A percentile compares a stretch with the other conserved stretches of the same genome.
These are phyloP conservation scores for Rhizopogon roseolus DNA, from an alignment of 768 basidiomycete genomes.

Conservation along the genomic window DNA sequence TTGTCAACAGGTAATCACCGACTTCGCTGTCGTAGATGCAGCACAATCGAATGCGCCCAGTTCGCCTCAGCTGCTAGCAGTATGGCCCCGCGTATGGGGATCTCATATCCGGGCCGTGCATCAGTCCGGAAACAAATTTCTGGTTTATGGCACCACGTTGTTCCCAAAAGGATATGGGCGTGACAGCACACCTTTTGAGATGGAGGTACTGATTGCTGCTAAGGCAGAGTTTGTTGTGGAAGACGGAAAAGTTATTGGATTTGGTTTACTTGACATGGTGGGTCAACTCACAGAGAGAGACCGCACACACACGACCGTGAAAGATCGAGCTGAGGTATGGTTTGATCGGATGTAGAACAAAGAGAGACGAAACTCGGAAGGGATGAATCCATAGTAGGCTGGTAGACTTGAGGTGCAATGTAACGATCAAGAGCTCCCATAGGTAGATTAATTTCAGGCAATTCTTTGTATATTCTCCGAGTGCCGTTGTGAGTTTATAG, in stretches of 20 bases:
- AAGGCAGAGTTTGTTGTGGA: slow-evolving; percentile 20
- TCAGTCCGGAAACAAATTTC: slow-evolving; percentile 15
- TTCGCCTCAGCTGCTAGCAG: slow-evolving; percentile 20
- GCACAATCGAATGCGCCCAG: background rate
- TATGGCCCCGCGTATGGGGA: slow-evolving; percentile 29
- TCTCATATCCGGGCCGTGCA: slow-evolving; percentile 32
- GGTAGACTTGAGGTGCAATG: too few species aligned
- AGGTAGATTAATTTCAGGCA: too few species aligned
- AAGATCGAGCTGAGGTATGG: slow-evolving; percentile 27
- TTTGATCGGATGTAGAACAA: slow-evolving; percentile 15
- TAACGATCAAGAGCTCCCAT: too few species aligned
- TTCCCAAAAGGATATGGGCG: slow-evolving; percentile 35
- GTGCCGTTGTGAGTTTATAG: too few species aligned
- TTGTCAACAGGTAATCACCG: slow-evolving; percentile 18
- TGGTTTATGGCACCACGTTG: slow-evolving; percentile 16
- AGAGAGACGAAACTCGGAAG: background rate
- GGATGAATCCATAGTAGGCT: background rate
- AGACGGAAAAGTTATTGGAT: slow-evolving; percentile 24
- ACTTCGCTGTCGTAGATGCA: slow-evolving; percentile 25
- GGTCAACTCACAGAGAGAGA: slow-evolving; percentile 15
- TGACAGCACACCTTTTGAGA: slow-evolving; percentile 28
- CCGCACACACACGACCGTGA: slow-evolving; percentile 14
- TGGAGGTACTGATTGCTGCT: background rate
- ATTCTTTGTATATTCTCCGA: too few species aligned
- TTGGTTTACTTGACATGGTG: slow-evolving; percentile 17